Base-by-base conservation (phyloP, 2,329 filamentous ascomycete genomes). In the Gyromitra esculenta region DNA sequence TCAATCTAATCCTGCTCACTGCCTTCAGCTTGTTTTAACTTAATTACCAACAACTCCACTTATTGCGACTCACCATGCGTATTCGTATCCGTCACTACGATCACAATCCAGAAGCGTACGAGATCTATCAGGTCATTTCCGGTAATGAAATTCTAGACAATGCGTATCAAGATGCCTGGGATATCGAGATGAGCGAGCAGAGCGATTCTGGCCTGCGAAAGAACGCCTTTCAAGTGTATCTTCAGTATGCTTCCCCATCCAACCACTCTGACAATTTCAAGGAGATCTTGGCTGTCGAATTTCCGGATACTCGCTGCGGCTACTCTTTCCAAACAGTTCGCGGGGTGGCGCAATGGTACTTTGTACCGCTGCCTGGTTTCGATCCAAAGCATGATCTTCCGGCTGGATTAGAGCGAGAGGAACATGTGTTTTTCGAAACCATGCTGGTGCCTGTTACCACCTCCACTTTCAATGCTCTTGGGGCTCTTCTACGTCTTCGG, bases 281-380 rank as follows among this genome's bases (percentile, higher is more conserved):
- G 21, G 43, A 50, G 21, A 64, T 71, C 45, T 18, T 63, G n/a
- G 62, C 57, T 13, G 67, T 63, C n/a, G 57, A 71, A 2, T 71
- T 71, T 35, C 66, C 66, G 1, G 35, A 52, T 43, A 52, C 18
- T 35, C 45, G 13, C 35, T 54, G 37, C 18, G 41, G 57, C 35
- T 71, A 63, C 57, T 9, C 56, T 18, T 71, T 71, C 37, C 57
- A 43, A n/a, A 31, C 57, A 18, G 35, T 63, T 8, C 43, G 21
- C 5, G 45, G 67, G 2, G 57, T 63, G 4, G 67, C 57, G 18
- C 67, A 63, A 50, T 71, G 66, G 67, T 71, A 63, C 5, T 63
- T 63, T 43, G 21, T 63, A 18, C 67, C 67, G 0, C 67, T 63
- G 9, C 9, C 43, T 2, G 54, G 54, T 9, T 69, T 60, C 31